phyloP scores from a whole-genome alignment of 345 rosid species.

The Psidium guajava region DNA sequence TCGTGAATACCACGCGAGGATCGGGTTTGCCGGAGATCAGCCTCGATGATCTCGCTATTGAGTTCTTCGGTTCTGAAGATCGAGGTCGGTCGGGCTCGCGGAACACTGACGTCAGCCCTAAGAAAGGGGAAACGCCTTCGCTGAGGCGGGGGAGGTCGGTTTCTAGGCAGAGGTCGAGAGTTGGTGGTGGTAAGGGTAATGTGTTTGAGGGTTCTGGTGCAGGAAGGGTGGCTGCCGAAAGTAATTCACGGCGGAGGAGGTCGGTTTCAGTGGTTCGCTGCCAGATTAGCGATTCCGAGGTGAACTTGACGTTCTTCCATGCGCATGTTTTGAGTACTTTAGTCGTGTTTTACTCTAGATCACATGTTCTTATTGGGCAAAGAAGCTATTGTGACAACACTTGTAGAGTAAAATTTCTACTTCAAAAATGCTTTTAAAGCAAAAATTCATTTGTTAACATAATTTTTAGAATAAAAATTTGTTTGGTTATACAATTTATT shows the following conservation, averaged over 20 bases:
- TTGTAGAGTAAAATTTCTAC: too few species aligned
- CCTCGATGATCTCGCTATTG: conserved; percentile 72
- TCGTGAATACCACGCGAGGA: conserved; percentile 80
- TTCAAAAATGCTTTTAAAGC: too few species aligned
- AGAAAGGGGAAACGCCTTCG: conserved; percentile 18
- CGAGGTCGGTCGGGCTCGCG: conserved; percentile 40
- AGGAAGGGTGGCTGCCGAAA: conserved; percentile 31
- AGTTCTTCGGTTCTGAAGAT: conserved; percentile 44
- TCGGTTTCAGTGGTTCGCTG: conserved; percentile 63
- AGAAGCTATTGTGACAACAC: background rate
- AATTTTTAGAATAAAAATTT: too few species aligned
- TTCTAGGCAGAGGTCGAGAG: conserved; percentile 44
- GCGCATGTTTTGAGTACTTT: background rate
- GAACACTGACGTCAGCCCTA: conserved; percentile 16
- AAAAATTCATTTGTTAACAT: too few species aligned
- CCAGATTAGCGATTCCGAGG: conserved; percentile 79
- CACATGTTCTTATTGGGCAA: background rate
- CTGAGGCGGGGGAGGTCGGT: conserved; percentile 85
- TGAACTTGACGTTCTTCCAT: conserved; percentile 3
- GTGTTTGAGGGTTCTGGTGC: conserved; percentile 15
- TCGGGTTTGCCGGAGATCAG: conserved; percentile 72
- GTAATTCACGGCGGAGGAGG: conserved; percentile 46
- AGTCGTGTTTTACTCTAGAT: background rate
- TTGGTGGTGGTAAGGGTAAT: conserved; percentile 16
- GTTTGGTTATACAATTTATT: too few species aligned